A percentile compares a stretch with the other conserved stretches of the same genome.
Conservation (phyloP, 2,329 filamentous ascomycete genomes). For the Talaromyces rugulosus region DNA sequence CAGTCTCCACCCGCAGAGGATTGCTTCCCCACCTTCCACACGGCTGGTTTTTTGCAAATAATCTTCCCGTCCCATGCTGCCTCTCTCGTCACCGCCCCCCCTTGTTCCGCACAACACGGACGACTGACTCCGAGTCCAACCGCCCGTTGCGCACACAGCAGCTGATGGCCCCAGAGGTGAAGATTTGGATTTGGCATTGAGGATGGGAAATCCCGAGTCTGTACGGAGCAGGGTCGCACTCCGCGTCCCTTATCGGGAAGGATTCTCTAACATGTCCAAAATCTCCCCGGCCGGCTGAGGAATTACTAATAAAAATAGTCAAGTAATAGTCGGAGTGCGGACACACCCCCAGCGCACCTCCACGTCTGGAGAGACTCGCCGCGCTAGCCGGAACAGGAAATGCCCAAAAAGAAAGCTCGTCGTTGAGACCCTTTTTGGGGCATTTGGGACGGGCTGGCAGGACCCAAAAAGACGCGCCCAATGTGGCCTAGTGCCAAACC, state of each 20-base stretch:
- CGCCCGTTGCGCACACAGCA: background rate
- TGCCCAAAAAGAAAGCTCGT: background rate
- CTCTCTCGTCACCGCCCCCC: conserved; percentile 1
- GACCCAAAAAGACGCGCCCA: background rate
- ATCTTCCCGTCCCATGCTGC: background rate
- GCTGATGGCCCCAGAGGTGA: background rate
- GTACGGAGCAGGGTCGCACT: too few relatives aligned
- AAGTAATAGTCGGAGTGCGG: background rate
- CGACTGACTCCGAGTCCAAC: background rate
- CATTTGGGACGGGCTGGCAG: background rate
- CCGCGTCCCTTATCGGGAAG: background rate
- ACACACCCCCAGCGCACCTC: background rate
- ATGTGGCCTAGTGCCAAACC: background rate
- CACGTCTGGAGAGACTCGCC: background rate
- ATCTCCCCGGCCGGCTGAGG: background rate
- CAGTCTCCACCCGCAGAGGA: background rate
- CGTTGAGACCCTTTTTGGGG: conserved; percentile 2
- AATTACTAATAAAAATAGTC: background rate
- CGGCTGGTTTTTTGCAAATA: conserved; percentile 7
- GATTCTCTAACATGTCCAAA: background rate
- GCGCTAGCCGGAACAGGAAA: background rate
- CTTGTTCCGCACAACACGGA: background rate
- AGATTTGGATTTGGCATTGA: conserved; percentile 3
- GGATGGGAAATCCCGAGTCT: too few relatives aligned
- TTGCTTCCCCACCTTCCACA: conserved; percentile 6